phyloP scores from a whole-genome alignment of 2,329 filamentous ascomycete genomes.

The Clarireedia hainanense region DNA sequence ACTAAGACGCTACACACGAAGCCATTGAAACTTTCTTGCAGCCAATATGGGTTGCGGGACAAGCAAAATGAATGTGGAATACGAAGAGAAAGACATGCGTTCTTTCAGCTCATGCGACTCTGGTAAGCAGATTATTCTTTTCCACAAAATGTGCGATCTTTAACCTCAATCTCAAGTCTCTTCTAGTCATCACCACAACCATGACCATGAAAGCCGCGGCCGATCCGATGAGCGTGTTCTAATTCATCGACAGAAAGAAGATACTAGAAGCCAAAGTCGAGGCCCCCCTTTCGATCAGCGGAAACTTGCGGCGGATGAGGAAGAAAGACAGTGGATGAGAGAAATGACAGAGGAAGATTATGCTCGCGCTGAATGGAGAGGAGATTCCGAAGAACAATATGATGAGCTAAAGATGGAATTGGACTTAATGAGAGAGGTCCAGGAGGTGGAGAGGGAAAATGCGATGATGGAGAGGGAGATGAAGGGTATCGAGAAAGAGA shows the following conservation, averaged over 20 bases:
- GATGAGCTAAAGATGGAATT: not conserved
- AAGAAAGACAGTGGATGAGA: not conserved
- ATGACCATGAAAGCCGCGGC: not conserved
- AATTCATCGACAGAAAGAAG: not conserved
- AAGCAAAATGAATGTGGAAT: not conserved
- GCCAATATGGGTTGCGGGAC: not conserved
- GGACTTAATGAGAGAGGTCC: not conserved
- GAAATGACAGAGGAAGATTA: slow-evolving; percentile 3
- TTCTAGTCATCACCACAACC: not conserved
- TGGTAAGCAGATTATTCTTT: not conserved
- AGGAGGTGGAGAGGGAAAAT: slow-evolving; percentile 1
- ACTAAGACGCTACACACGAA: not conserved
- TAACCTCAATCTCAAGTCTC: not conserved
- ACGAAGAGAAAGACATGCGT: not conserved
- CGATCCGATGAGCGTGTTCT: not conserved
- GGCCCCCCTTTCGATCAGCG: not conserved
- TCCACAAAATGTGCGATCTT: not conserved
- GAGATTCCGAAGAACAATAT: not conserved
- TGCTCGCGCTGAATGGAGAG: not conserved
- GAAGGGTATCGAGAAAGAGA: not conserved
- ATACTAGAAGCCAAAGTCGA: not conserved
- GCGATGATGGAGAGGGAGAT: not conserved
- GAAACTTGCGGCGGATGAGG: not conserved
- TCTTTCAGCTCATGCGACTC: not conserved
- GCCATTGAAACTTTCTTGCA: not conserved